A percentile compares a stretch with the other conserved stretches of the same genome.
These are phyloP conservation scores for Erigeron canadensis DNA, from an alignment of 129 eudicot genomes.

Conservation along the genomic window DNA sequence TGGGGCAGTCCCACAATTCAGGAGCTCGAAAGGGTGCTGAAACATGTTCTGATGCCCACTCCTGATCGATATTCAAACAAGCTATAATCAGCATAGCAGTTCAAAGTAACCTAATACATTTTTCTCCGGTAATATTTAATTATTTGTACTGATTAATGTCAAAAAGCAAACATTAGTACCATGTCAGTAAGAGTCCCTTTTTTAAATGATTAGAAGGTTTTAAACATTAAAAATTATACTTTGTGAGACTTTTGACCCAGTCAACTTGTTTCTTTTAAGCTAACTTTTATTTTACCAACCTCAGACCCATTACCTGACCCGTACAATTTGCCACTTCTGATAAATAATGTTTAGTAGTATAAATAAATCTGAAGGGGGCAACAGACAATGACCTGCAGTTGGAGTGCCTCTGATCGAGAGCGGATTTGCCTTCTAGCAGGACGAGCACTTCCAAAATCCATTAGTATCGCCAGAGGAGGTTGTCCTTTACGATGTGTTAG, in stretches of 20 bases:
- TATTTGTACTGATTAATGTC: too few species aligned
- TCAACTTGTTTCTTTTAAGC: neutral
- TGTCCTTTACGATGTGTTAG: conserved; percentile 81
- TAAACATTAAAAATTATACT: neutral
- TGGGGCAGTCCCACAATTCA: conserved; percentile 97
- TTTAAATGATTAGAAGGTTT: neutral
- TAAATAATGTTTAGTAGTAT: too few species aligned
- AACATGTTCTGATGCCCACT: conserved; percentile 94
- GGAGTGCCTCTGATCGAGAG: conserved; percentile 84
- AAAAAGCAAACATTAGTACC: too few species aligned
- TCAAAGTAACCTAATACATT: neutral
- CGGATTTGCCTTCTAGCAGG: conserved; percentile 86
- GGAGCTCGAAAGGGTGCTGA: conserved; percentile 96
- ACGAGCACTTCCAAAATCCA: conserved; percentile 98
- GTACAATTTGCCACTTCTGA: neutral
- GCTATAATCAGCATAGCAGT: neutral
- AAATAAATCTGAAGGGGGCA: neutral
- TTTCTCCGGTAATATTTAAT: too few species aligned
- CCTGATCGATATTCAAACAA: conserved; percentile 48
- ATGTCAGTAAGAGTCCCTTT: too few species aligned
- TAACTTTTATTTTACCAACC: neutral
- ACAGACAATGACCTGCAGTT: conserved; percentile 58
- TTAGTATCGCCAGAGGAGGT: conserved; percentile 77
- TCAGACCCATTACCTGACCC: too few species aligned
- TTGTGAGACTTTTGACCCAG: neutral